Evolutionary conservation across 495 filamentous ascomycete species (phyloP), one percentile per base, ranked within the genome.

Genomic region (Jackrogersella minutella): DNA sequence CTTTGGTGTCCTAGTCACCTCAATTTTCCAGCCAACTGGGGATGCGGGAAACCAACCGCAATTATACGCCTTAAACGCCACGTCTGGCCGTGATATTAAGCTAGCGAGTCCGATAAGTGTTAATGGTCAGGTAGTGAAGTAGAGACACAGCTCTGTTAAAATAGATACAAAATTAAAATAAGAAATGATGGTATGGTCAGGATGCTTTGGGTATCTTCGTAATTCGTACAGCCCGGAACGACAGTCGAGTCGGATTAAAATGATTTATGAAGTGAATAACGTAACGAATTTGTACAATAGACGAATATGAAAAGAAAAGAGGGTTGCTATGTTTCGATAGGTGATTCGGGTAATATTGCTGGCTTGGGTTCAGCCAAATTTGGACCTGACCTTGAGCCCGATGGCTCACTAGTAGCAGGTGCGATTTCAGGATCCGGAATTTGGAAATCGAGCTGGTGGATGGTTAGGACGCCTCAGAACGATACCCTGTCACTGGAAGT

Each of bases 351-450:
- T 53, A 57, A 63, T 51, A 63, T 22, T 14, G 66, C 57, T 34
- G 61, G 62, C 14, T 47, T 61, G 11, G 57, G 57, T 33, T 65
- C 67, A 9, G 57, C 44, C 16, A 58, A 7, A 21, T 62, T 66
- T 31, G 49, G 69, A 19, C 69, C 72, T n/a, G 69, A 70, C 26
- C 72, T 70, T 26, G 72, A 74, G 11, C 52, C 69, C 14, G 66
- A 64, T 17, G 67, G 59, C 33, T 73, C 65, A 21, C 67, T 75
- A 9, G 64, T 54, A 44, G 73, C 68, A 17, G 71, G 65, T 4
- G 73, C 85, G 41, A 92, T 80, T 70, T 92, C 87, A 1, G 91
- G 91, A 72, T 93, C 90, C 0, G 91, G 90, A 40, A 95, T 92
- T 77, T 93, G 91, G 41, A 95, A 90, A 73, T 95, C 91, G 31